A percentile compares a stretch with the other conserved stretches of the same genome.
Evolutionary conservation across 2,329 filamentous ascomycete species (phyloP).

Genomic region (Aspergillus candidus): DNA sequence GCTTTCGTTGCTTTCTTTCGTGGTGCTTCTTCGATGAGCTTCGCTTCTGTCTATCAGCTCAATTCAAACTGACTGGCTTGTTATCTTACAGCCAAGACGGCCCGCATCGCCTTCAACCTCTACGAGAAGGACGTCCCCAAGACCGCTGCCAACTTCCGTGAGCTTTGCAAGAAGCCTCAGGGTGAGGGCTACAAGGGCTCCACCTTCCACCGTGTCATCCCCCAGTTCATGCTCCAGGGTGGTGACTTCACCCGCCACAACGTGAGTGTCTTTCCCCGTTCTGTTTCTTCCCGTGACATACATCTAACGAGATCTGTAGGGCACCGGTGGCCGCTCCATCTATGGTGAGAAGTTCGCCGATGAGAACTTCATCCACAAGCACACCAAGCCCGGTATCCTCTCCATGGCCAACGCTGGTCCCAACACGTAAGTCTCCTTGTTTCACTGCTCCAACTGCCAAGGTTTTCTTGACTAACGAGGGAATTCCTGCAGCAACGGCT

Average conservation of each 20-base stretch:
- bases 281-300: neutral
- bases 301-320: conserved; percentile 45
- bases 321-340: conserved; percentile 88
- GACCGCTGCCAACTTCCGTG: conserved; percentile 79
- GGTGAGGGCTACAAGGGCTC: conserved; percentile 79
- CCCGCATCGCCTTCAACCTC: conserved; percentile 84
- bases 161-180: conserved; percentile 73
- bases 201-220: conserved; percentile 88
- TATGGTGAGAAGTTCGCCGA: conserved; percentile 92
- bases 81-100: conserved; percentile 55
- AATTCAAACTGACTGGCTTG: conserved; percentile 20
- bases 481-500: conserved; percentile 51
- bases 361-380: conserved; percentile 79
- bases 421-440: conserved; percentile 62
- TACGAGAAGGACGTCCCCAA: conserved; percentile 81
- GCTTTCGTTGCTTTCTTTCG: neutral
- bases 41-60: conserved; percentile 5
- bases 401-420: conserved; percentile 95
- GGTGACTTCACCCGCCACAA: conserved; percentile 92
- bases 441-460: neutral
- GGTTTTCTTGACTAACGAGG: conserved; percentile 1
- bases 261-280: conserved; percentile 51
- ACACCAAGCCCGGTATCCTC: conserved; percentile 69
- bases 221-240: conserved; percentile 91
- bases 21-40: conserved; percentile 6